Evolutionary conservation across 2,329 filamentous ascomycete species (phyloP).

Genomic region (Chaetomiaceae sp.): DNA sequence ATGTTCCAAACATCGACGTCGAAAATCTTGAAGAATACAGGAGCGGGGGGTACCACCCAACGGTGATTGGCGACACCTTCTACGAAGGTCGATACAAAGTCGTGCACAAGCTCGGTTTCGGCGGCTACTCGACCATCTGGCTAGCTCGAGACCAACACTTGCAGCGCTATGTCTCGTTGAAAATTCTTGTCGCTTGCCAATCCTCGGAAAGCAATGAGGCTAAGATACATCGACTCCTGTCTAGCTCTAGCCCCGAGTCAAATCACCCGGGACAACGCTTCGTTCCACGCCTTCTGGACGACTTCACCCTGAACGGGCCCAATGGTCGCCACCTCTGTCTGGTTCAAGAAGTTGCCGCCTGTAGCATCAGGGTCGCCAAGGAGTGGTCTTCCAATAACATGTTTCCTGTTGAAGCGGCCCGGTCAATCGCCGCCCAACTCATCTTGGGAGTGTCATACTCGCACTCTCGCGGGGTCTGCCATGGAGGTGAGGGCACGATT

Average conservation of each 20-base stretch:
- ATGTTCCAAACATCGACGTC: slow-evolving; percentile 2
- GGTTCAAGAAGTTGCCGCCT: slow-evolving; percentile 12
- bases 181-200: slow-evolving; percentile 20
- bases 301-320: slow-evolving; percentile 16
- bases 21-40: slow-evolving; percentile 8
- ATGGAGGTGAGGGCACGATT: slow-evolving; percentile 17
- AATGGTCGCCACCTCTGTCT: slow-evolving; percentile 18
- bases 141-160: slow-evolving; percentile 31
- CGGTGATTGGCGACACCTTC: slow-evolving; percentile 3
- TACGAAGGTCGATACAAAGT: slow-evolving; percentile 30
- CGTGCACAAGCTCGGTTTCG: slow-evolving; percentile 34
- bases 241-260: neutral
- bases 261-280: slow-evolving; percentile 6
- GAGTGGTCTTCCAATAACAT: slow-evolving; percentile 7
- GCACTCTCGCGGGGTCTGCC: slow-evolving; percentile 16
- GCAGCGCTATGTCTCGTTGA: slow-evolving; percentile 28
- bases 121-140: slow-evolving; percentile 36
- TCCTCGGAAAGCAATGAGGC: slow-evolving; percentile 2
- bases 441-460: slow-evolving; percentile 14
- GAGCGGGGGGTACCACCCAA: slow-evolving; percentile 5
- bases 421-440: slow-evolving; percentile 19
- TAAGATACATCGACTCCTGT: neutral
- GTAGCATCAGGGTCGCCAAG: slow-evolving; percentile 8
- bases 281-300: slow-evolving; percentile 14
- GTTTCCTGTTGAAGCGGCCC: slow-evolving; percentile 17